Percentiles rank a stretch among this genome's conserved stretches.
These are phyloP conservation scores for Chenopodium album DNA, from an alignment of 148 eudicot species.

Conservation along the genomic window DNA sequence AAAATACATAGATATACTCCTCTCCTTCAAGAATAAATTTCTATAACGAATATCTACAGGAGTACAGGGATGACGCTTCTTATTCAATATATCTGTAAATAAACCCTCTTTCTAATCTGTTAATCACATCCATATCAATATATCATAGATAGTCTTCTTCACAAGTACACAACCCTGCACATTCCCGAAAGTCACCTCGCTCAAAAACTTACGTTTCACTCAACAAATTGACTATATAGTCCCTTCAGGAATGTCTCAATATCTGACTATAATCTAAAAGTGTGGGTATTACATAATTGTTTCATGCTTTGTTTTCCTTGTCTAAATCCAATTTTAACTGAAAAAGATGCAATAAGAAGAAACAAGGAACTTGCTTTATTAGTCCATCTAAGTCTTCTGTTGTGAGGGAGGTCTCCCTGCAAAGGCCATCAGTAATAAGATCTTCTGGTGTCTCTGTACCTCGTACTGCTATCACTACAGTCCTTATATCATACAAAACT, in stretches of 20 bases:
- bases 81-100: neutral
- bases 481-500: conserved; percentile 52
- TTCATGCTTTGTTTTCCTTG: neutral
- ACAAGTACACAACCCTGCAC: too few species aligned
- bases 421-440: conserved; percentile 71
- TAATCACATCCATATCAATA: neutral
- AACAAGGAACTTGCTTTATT: conserved; percentile 48
- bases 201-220: too few species aligned
- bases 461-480: conserved; percentile 64
- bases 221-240: neutral
- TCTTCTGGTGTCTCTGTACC: conserved; percentile 88
- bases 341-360: conserved; percentile 13
- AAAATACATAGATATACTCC: neutral
- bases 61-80: neutral
- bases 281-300: neutral
- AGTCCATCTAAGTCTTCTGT: conserved; percentile 61
- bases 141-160: neutral
- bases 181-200: too few species aligned
- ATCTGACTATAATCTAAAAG: neutral
- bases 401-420: conserved; percentile 69
- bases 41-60: too few species aligned
- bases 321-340: neutral
- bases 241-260: neutral
- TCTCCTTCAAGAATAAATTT: neutral
- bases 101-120: neutral